Conservation (phyloP, 1,284 basidiomycete genomes). For the Ustilago loliicola region DNA sequence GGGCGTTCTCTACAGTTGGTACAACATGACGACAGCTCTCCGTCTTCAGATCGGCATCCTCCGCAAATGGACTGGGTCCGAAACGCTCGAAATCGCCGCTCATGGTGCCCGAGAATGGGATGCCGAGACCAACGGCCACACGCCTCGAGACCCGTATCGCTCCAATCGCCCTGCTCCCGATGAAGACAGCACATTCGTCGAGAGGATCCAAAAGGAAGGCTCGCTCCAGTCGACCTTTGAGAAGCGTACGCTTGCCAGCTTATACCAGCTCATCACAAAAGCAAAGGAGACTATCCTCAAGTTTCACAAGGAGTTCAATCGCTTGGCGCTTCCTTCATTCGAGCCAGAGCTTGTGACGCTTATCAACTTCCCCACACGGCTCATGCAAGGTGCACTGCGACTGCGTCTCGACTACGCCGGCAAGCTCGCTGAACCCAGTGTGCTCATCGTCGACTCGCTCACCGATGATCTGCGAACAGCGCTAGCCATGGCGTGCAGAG, state of each 20-base stretch:
- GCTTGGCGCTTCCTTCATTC: conserved; percentile 92
- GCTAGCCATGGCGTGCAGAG: conserved; percentile 90
- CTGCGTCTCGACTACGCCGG: conserved; percentile 90
- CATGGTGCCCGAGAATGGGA: conserved; percentile 22
- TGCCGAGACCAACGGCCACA: conserved; percentile 7
- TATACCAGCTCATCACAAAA: conserved; percentile 86
- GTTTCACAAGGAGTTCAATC: conserved; percentile 79
- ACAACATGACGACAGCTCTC: conserved; percentile 61
- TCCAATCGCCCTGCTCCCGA: conserved; percentile 24
- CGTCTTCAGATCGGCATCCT: conserved; percentile 63
- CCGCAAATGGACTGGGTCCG: conserved; percentile 67
- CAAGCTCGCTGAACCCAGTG: conserved; percentile 85
- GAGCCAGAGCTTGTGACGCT: conserved; percentile 91
- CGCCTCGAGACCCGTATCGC: conserved; percentile 25
- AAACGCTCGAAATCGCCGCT: conserved; percentile 56
- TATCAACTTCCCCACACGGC: conserved; percentile 92
- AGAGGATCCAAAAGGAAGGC: conserved; percentile 94
- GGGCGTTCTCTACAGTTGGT: conserved; percentile 66
- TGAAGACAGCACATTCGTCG: conserved; percentile 78
- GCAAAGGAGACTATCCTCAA: conserved; percentile 90
- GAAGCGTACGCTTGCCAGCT: conserved; percentile 88
- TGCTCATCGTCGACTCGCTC: conserved; percentile 91
- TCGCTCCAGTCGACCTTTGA: conserved; percentile 93
- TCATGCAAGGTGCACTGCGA: conserved; percentile 90
- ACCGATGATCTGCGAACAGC: conserved; percentile 92